Evolutionary conservation across 1,284 basidiomycete species (phyloP).

Genomic region (Boletus sp.): DNA sequence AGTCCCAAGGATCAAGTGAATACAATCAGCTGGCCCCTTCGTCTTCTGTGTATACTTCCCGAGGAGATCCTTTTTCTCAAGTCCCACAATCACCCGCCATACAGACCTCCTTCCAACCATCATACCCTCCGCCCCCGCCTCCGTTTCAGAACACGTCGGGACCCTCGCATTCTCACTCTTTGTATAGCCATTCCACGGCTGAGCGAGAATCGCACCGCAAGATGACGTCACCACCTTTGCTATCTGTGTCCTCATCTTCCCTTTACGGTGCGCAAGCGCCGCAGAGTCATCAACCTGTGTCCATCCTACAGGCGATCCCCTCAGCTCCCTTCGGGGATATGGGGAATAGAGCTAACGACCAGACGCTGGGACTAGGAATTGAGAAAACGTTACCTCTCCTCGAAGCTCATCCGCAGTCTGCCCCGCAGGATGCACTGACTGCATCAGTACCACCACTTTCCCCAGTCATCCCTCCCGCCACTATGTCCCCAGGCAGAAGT

Average conservation of each 20-base stretch:
- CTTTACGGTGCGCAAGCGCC: slow-evolving; percentile 12
- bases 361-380: slow-evolving; percentile 3
- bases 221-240: slow-evolving; percentile 7
- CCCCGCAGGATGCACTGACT: slow-evolving; percentile 4
- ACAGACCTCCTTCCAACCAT: slow-evolving; percentile 25
- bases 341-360: slow-evolving; percentile 4
- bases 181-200: slow-evolving; percentile 9
- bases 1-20: slow-evolving; percentile 20
- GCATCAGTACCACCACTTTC: slow-evolving; percentile 8
- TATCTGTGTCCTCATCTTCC: slow-evolving; percentile 13
- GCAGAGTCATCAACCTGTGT: slow-evolving; percentile 22
- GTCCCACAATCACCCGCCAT: slow-evolving; percentile 20
- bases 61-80: slow-evolving; percentile 20
- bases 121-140: slow-evolving; percentile 25
- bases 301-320: slow-evolving; percentile 23
- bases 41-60: slow-evolving; percentile 26
- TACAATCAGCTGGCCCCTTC: slow-evolving; percentile 38
- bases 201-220: slow-evolving; percentile 24
- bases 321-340: slow-evolving; percentile 10
- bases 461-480: not conserved
- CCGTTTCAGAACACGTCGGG: slow-evolving; percentile 14
- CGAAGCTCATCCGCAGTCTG: slow-evolving; percentile 12
- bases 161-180: slow-evolving; percentile 24
- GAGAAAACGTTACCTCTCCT: slow-evolving; percentile 6
- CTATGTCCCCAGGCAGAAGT: slow-evolving; percentile 9